These are phyloP conservation scores for Logfia minima DNA, from an alignment of 129 eudicot species.

Conservation along the genomic window DNA sequence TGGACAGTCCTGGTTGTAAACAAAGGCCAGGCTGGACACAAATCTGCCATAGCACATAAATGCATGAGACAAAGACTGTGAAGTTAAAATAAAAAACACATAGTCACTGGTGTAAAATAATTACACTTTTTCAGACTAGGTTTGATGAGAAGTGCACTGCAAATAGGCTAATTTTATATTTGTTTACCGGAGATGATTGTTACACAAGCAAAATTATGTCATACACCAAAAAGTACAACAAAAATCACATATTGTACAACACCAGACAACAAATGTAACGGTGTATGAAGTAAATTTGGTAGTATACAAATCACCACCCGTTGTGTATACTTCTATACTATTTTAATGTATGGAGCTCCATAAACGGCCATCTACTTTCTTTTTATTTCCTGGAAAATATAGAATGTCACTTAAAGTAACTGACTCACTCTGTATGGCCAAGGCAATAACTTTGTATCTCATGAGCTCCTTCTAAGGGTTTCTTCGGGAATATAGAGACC, in stretches of 20 bases:
- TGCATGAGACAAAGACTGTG: not conserved
- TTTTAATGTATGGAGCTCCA: not conserved
- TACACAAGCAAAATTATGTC: not conserved
- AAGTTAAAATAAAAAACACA: slow-evolving; percentile 7
- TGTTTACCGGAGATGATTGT: not conserved
- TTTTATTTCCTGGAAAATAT: not conserved
- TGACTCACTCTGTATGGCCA: slow-evolving; percentile 92
- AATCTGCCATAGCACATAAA: slow-evolving; percentile 49
- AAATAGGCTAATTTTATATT: not conserved
- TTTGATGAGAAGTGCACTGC: not conserved
- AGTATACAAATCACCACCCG: not conserved
- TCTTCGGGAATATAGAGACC: slow-evolving; percentile 82
- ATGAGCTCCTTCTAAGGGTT: slow-evolving; percentile 81
- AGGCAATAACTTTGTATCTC: slow-evolving; percentile 96
- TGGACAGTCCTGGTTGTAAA: slow-evolving; percentile 48
- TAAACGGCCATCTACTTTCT: not conserved
- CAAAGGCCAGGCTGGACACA: slow-evolving; percentile 74
- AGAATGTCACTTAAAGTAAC: slow-evolving; percentile 24
- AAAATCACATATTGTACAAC: not conserved
- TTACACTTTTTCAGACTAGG: not conserved
- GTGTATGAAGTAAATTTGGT: too few species aligned
- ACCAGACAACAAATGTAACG: not conserved
- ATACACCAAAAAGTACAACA: not conserved
- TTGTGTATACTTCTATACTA: not conserved
- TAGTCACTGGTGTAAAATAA: not conserved